Conservation (phyloP, 257 asterid genomes). For the Ehretia macrophylla region DNA sequence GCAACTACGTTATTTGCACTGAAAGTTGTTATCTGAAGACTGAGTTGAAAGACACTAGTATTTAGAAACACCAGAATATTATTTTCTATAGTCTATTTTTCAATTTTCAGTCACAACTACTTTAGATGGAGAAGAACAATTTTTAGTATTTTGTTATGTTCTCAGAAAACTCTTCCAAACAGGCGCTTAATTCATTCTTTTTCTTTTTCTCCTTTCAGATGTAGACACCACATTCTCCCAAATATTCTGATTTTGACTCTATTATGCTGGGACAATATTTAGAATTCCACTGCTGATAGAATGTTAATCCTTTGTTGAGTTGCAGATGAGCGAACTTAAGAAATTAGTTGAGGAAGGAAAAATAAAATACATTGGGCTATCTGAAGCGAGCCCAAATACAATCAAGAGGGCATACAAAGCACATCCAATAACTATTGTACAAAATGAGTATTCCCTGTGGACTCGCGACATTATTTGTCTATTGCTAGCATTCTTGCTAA, state of each 20-base stretch:
- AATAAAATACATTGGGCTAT: slow-evolving; percentile 55
- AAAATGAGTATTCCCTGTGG: slow-evolving; percentile 66
- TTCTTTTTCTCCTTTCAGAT: background rate
- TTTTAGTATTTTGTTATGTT: too few relatives aligned
- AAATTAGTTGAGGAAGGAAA: slow-evolving; percentile 57
- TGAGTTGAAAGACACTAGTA: too few relatives aligned
- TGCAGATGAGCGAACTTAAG: slow-evolving; percentile 54
- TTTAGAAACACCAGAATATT: too few relatives aligned
- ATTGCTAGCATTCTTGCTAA: too few relatives aligned
- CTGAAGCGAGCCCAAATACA: slow-evolving; percentile 60
- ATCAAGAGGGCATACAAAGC: slow-evolving; percentile 58
- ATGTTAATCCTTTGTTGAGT: background rate
- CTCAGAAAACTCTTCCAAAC: too few relatives aligned
- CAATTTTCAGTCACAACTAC: too few relatives aligned
- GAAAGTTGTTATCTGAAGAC: too few relatives aligned
- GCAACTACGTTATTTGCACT: too few relatives aligned
- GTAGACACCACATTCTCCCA: background rate
- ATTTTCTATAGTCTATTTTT: too few relatives aligned
- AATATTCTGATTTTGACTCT: background rate
- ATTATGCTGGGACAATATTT: background rate
- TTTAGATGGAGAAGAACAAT: too few relatives aligned
- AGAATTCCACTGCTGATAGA: background rate
- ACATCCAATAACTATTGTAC: slow-evolving; percentile 58
- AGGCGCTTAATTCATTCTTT: too few relatives aligned
- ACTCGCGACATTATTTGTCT: slow-evolving; percentile 47